These are phyloP conservation scores for Haplosporangium sp. DNA, from an alignment of 371 early-diverging fungal genomes.

Conservation along the genomic window DNA sequence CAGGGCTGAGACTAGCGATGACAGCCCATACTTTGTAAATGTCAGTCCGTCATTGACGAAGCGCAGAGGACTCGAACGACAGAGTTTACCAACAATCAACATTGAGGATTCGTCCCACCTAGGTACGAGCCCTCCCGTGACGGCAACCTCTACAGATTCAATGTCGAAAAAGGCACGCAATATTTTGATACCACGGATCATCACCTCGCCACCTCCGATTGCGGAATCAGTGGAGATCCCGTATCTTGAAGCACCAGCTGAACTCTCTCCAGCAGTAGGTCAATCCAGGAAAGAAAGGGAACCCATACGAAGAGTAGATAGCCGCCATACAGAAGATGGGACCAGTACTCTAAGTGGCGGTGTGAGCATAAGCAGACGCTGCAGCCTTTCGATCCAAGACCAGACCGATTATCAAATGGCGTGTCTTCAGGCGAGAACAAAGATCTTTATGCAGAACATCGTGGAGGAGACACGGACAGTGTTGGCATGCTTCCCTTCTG, in stretches of 20 bases:
- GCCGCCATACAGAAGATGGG: slow-evolving; percentile 13
- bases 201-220: slow-evolving; percentile 23
- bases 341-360: slow-evolving; percentile 6
- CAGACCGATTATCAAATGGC: slow-evolving; percentile 30
- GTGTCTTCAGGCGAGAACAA: slow-evolving; percentile 28
- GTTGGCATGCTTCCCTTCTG: slow-evolving; percentile 35
- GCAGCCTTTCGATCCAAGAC: slow-evolving; percentile 9
- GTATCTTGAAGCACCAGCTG: slow-evolving; percentile 1
- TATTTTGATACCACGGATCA: slow-evolving; percentile 39
- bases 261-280: not conserved
- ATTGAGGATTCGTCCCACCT: not conserved
- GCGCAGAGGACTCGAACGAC: not conserved
- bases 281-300: not conserved
- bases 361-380: not conserved
- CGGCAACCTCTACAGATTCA: not conserved
- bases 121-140: not conserved
- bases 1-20: not conserved
- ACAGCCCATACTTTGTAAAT: not conserved
- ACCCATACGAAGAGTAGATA: slow-evolving; percentile 12
- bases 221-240: not conserved
- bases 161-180: slow-evolving; percentile 23
- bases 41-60: not conserved
- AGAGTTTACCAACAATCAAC: not conserved
- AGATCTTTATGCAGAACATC: slow-evolving; percentile 36
- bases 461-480: slow-evolving; percentile 38